Evolutionary conservation across 257 asterid species (phyloP).

Genomic region (Gardenia jasminoides): DNA sequence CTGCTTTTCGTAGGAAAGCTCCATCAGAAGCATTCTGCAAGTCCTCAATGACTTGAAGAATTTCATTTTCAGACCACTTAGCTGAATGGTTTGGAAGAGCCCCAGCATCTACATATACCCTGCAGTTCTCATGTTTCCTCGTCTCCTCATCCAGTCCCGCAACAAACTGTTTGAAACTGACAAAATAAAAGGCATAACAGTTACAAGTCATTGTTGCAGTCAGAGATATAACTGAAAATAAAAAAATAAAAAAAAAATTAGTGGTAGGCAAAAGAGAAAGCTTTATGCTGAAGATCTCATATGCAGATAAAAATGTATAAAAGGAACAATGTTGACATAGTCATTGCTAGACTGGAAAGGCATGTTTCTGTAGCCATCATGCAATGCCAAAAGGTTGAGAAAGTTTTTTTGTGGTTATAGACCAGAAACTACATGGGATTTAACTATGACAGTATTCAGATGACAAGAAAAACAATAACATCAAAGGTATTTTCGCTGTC

Average conservation of each 20-base stretch:
- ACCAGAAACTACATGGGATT: background rate
- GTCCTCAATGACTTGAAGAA: slow-evolving; percentile 57
- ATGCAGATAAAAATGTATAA: background rate
- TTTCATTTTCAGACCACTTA: slow-evolving; percentile 46
- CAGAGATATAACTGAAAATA: background rate
- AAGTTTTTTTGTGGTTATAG: background rate
- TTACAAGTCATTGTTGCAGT: background rate
- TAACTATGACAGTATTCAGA: background rate
- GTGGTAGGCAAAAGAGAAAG: background rate
- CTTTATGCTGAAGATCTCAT: background rate
- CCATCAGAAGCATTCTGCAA: slow-evolving; percentile 59
- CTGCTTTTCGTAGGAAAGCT: slow-evolving; percentile 57
- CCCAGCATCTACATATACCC: slow-evolving; percentile 36
- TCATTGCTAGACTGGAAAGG: background rate
- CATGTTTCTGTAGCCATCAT: background rate
- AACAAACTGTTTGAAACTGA: slow-evolving; percentile 76
- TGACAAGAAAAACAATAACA: background rate
- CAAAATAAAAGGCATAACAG: slow-evolving; percentile 8
- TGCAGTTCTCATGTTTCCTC: slow-evolving; percentile 35
- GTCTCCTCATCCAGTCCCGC: slow-evolving; percentile 68
- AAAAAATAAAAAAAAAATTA: background rate
- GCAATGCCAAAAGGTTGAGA: background rate
- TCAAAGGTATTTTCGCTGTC: background rate
- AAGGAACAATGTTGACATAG: background rate
- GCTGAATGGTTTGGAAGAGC: slow-evolving; percentile 32